Base-by-base conservation (phyloP, 306 rosid species). In the Trifolium repens region DNA sequence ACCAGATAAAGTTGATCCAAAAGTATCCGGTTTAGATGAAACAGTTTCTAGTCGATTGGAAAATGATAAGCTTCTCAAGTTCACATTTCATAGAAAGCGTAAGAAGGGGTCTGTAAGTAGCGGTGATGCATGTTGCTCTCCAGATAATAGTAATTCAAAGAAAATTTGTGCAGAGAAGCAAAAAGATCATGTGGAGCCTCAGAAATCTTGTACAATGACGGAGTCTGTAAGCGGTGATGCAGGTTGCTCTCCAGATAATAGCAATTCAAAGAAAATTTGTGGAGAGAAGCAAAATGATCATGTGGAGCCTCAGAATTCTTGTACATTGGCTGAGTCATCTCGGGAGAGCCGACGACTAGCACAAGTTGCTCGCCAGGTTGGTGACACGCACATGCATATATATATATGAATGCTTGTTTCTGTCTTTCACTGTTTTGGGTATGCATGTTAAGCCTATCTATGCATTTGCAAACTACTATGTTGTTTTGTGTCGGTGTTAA, bases 291-390 rank as follows among this genome's bases (percentile, higher is more conserved):
- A 80, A 74, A 81, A 80, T 82, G 81, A 42, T 62, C 73, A 80
- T 17, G 68, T 60, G 34, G 89, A 85, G 77, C 88, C 91, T 78
- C 88, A 84, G 63, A 75, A 80, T 54, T 84, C 87, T 65, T 87
- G 85, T 81, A 79, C 88, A 72, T 61, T 74, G 67, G 39, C 84
- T 10, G 88, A 87, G 63, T 87, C 96, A 12, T 86, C 93, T 69
- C 79, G 83, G 55, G 91, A 88, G 57, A 85, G 82, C 79, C 79
- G 88, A 44, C 82, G 89, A 62, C 75, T 86, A 46, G 96, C 92
- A 69, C 90, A 84, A 79, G 88, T 88, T 84, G 96, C 91, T 67
- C 88, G 80, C 69, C 96, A 93, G 93, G 96, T 92, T 73, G 81
- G 94, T 72, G 52, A 43, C 72, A 67, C 49, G 16, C 71, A 24